A percentile compares a stretch with the other conserved stretches of the same genome.
Conservation (phyloP, 345 rosid genomes). For the Corchorus capsularis region DNA sequence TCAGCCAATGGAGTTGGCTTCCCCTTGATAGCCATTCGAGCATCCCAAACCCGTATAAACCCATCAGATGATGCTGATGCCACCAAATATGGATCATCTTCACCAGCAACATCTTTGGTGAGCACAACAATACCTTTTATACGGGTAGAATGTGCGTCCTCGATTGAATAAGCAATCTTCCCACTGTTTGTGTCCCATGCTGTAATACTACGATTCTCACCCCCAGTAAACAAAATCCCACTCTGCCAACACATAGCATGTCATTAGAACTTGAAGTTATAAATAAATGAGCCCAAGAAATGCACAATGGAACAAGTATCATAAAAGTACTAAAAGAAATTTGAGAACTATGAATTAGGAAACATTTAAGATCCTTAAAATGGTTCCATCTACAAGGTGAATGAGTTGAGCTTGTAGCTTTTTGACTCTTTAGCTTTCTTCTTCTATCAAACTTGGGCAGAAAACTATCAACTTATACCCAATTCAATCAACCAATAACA, state of each 20-base stretch:
- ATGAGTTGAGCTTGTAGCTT: neutral
- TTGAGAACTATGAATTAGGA: neutral
- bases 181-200: slow-evolving; percentile 92
- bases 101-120: slow-evolving; percentile 42
- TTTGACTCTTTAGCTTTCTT: neutral
- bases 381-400: slow-evolving; percentile 5
- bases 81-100: slow-evolving; percentile 66
- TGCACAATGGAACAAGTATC: neutral
- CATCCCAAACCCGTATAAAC: slow-evolving; percentile 90
- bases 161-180: slow-evolving; percentile 70
- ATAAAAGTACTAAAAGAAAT: neutral
- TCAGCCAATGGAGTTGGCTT: slow-evolving; percentile 78
- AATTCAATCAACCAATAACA: neutral
- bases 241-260: slow-evolving; percentile 42
- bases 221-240: slow-evolving; percentile 78
- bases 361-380: neutral
- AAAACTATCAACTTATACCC: neutral
- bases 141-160: slow-evolving; percentile 80
- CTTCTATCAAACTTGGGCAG: neutral
- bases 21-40: slow-evolving; percentile 65
- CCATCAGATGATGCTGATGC: slow-evolving; percentile 96
- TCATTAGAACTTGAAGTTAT: neutral
- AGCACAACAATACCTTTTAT: slow-evolving; percentile 85
- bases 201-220: slow-evolving; percentile 80
- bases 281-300: neutral